Conservation (phyloP, 2,329 filamentous ascomycete species). For the Clarireedia monteithiana region DNA sequence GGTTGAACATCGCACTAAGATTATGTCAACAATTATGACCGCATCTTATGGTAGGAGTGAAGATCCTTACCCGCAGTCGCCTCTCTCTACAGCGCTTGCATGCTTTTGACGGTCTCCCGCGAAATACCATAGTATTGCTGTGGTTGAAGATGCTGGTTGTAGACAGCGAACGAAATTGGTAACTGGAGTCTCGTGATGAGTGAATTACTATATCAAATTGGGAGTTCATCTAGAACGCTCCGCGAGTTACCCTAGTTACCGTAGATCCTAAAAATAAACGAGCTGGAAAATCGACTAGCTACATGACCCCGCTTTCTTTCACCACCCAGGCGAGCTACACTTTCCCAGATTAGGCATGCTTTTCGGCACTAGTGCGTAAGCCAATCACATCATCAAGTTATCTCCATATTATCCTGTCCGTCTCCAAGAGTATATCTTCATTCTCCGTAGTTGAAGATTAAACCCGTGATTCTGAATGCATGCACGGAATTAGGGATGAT, state of each 20-base stretch:
- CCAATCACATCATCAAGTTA: neutral
- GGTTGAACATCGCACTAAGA: constrained; percentile 15
- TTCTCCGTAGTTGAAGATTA: no score
- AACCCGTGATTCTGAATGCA: no score
- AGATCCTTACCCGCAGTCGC: constrained; percentile 10
- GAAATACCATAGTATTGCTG: neutral
- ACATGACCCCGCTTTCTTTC: no score
- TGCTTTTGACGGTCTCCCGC: constrained; percentile 15
- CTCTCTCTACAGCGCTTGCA: constrained; percentile 16
- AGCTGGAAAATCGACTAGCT: no score
- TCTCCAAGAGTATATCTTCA: no score
- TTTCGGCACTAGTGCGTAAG: neutral
- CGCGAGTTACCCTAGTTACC: no score
- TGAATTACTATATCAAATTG: neutral
- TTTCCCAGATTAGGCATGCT: neutral
- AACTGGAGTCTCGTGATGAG: neutral
- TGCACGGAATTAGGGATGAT: no score
- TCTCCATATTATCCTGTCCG: no score
- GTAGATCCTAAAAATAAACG: no score
- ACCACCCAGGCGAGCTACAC: neutral
- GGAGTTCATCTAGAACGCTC: no score
- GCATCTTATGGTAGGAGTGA: neutral
- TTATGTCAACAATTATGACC: neutral
- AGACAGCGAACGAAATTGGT: neutral
- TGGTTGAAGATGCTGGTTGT: neutral